phyloP scores from a whole-genome alignment of 2,329 filamentous ascomycete species.

The Fusarium azukiicola region DNA sequence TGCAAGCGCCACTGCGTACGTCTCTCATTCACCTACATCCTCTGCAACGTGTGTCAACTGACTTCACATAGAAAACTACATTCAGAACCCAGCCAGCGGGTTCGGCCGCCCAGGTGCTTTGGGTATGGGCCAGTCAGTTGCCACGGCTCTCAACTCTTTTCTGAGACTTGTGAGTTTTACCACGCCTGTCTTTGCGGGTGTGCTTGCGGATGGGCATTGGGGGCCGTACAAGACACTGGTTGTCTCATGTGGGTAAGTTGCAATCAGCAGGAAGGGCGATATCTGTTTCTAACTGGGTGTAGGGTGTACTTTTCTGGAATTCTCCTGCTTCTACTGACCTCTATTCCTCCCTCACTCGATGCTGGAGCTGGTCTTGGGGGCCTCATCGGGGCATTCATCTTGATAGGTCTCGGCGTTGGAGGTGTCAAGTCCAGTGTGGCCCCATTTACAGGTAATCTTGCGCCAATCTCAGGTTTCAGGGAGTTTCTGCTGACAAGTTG shows the following conservation, averaged over 20 bases:
- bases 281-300: neutral
- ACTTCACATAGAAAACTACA: conserved; percentile 4
- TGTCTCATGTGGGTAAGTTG: conserved; percentile 3
- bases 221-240: neutral
- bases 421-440: conserved; percentile 19
- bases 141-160: conserved; percentile 15
- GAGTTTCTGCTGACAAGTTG: neutral
- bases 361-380: conserved; percentile 14
- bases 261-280: neutral
- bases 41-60: neutral
- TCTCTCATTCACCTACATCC: neutral
- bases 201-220: conserved; percentile 15
- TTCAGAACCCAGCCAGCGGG: conserved; percentile 9
- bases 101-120: conserved; percentile 15
- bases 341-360: neutral
- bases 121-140: conserved; percentile 11
- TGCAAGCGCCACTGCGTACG: conserved; percentile 14
- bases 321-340: conserved; percentile 8
- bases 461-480: neutral
- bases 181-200: conserved; percentile 7
- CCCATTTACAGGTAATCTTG: conserved; percentile 1
- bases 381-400: neutral
- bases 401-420: conserved; percentile 18
- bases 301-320: conserved; percentile 9
- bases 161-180: conserved; percentile 14